Percentiles rank a stretch among this genome's conserved stretches.
Conservation (phyloP, 768 basidiomycete species). For the Termitomyces sp. region DNA sequence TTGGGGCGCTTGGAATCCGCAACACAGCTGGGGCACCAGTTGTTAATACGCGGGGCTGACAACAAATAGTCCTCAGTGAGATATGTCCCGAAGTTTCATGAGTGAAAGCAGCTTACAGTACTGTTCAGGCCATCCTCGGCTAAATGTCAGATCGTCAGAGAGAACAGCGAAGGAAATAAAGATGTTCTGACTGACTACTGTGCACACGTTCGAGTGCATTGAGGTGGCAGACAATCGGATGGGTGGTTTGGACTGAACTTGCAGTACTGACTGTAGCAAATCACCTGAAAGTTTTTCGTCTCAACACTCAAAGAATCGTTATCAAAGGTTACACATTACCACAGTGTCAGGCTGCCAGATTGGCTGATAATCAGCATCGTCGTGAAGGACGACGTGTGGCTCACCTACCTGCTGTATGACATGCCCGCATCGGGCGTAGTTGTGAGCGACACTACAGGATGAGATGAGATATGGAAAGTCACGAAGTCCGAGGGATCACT, state of each 20-base stretch:
- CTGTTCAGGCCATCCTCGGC: slow-evolving; percentile 48
- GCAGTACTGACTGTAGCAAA: slow-evolving; percentile 34
- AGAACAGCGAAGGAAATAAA: background rate
- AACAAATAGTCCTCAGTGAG: background rate
- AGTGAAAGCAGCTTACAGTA: slow-evolving; percentile 33
- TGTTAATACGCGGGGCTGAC: slow-evolving; percentile 41
- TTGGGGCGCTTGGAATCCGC: too few relatives aligned
- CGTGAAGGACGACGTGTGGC: too few relatives aligned
- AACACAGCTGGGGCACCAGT: slow-evolving; percentile 37
- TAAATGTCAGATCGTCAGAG: slow-evolving; percentile 13
- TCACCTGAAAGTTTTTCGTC: background rate
- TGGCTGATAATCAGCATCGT: background rate
- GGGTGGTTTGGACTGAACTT: slow-evolving; percentile 54
- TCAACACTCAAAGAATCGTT: background rate
- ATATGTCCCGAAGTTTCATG: background rate
- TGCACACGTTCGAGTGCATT: slow-evolving; percentile 37
- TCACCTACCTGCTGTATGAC: background rate
- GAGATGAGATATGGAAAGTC: background rate
- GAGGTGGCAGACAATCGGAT: slow-evolving; percentile 35
- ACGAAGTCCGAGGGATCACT: background rate
- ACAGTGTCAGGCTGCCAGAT: background rate
- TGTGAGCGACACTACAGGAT: background rate
- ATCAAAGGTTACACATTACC: background rate
- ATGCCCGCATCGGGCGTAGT: background rate
- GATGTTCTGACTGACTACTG: slow-evolving; percentile 42